Evolutionary conservation across 2,329 filamentous ascomycete genomes (phyloP).

Genomic region (Didymella glomerata): DNA sequence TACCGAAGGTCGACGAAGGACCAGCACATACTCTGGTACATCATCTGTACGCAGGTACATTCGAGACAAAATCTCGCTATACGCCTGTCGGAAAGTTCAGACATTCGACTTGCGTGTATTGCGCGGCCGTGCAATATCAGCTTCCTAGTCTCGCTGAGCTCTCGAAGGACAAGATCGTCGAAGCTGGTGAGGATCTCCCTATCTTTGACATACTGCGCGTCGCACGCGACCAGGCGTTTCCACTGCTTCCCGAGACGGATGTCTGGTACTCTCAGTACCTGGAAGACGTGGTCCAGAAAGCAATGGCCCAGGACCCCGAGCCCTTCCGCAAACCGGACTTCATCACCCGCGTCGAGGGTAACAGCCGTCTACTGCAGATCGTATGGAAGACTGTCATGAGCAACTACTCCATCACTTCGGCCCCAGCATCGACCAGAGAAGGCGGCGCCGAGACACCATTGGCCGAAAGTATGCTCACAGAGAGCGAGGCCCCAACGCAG

Average conservation of each 20-base stretch:
- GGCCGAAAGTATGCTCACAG: constrained; percentile 10
- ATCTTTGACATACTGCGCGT: constrained; percentile 8
- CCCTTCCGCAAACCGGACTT: constrained; percentile 37
- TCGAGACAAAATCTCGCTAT: neutral
- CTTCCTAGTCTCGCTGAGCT: constrained; percentile 37
- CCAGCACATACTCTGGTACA: constrained; percentile 11
- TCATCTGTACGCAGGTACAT: constrained; percentile 5
- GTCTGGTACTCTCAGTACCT: constrained; percentile 38
- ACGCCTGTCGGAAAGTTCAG: constrained; percentile 12
- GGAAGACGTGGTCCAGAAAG: constrained; percentile 29
- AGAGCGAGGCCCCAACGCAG: constrained; percentile 14
- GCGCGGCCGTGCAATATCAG: constrained; percentile 38
- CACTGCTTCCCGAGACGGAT: constrained; percentile 22
- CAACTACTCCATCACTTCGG: constrained; percentile 19
- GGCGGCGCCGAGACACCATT: constrained; percentile 3
- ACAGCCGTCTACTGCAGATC: constrained; percentile 37
- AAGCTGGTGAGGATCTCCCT: neutral
- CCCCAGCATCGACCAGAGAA: neutral
- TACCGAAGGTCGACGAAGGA: constrained; percentile 4
- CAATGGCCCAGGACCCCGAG: constrained; percentile 31
- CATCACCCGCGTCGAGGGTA: constrained; percentile 37
- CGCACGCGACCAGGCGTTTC: neutral
- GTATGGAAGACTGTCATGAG: constrained; percentile 43
- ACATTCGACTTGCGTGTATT: constrained; percentile 37
- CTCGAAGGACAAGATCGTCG: constrained; percentile 31